These are phyloP conservation scores for Fonsecaea nubica DNA, from an alignment of 2,329 filamentous ascomycete species.

Conservation along the genomic window DNA sequence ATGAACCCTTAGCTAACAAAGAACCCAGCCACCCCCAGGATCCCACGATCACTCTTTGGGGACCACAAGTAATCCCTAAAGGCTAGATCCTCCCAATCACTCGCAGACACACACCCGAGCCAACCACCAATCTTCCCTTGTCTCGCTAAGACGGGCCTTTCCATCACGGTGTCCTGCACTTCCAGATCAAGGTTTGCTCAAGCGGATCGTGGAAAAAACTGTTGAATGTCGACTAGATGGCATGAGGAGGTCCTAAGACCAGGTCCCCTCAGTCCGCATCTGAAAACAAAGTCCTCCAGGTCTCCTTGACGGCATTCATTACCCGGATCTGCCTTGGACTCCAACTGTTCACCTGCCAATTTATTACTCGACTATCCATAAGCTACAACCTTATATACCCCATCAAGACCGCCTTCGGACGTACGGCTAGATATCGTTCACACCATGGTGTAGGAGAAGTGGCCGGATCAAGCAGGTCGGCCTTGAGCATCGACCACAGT, in stretches of 20 bases:
- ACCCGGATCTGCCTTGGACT: not conserved
- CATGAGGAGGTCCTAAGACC: not conserved
- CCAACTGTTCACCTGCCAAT: not conserved
- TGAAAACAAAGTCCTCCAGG: not conserved
- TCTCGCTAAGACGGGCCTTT: not conserved
- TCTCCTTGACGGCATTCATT: not conserved
- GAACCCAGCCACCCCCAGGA: not conserved
- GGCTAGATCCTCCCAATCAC: constrained; percentile 1
- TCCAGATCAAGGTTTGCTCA: constrained; percentile 2
- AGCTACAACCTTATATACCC: not conserved
- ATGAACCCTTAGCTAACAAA: not conserved
- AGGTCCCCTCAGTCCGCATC: not conserved
- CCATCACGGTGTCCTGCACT: constrained; percentile 1
- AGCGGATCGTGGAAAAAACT: not conserved
- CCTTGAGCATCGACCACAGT: not conserved
- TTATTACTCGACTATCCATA: not conserved
- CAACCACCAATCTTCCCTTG: constrained; percentile 2
- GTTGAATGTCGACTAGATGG: not conserved
- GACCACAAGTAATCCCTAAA: not conserved
- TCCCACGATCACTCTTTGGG: not conserved
- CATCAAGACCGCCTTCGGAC: not conserved
- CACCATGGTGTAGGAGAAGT: not conserved
- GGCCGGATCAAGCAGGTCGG: not conserved
- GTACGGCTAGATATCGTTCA: not conserved
- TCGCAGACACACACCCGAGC: not conserved